Conservation (phyloP, 2,329 filamentous ascomycete genomes). For the Penicillium sp. region DNA sequence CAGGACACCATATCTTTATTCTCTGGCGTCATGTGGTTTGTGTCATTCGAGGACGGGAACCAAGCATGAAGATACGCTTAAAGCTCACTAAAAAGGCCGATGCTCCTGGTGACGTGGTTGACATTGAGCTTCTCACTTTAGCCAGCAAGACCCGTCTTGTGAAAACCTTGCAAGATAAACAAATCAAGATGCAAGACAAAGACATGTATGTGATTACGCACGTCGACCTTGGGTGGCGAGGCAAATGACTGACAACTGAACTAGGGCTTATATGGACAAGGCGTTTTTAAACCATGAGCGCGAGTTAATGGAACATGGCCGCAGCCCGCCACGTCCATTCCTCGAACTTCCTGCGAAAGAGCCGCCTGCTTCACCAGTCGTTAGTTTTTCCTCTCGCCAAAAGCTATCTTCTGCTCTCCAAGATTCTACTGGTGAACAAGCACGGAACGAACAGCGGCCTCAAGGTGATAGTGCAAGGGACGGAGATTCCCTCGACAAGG, state of each 20-base stretch:
- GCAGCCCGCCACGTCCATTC: conserved; percentile 14
- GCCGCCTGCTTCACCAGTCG: conserved; percentile 4
- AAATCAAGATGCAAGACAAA: conserved; percentile 17
- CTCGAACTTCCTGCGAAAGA: conserved; percentile 8
- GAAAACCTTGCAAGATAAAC: conserved; percentile 8
- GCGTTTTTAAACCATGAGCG: conserved; percentile 22
- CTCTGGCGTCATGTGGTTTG: conserved; percentile 20
- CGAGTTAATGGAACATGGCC: conserved; percentile 5
- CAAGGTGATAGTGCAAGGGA: too few species aligned
- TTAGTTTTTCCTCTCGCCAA: conserved; percentile 19
- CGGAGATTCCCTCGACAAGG: too few species aligned
- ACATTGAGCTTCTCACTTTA: conserved; percentile 27
- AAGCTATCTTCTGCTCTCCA: conserved; percentile 31
- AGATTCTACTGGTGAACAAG: conserved; percentile 14
- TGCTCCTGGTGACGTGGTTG: conserved; percentile 15
- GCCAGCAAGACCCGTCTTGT: conserved; percentile 22
- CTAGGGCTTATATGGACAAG: conserved; percentile 33
- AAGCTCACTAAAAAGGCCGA: conserved; percentile 20
- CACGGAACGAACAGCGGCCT: background rate
- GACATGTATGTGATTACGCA: conserved; percentile 25
- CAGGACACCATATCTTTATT: conserved; percentile 7
- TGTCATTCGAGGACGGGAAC: conserved; percentile 15
- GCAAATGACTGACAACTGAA: too few species aligned
- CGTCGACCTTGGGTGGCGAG: too few species aligned
- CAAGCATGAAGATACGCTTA: conserved; percentile 29